Evolutionary conservation across 1,139 yeast species (phyloP), one percentile per base, ranked within the genome.

Genomic region (Blastobotrys capitulatus): DNA sequence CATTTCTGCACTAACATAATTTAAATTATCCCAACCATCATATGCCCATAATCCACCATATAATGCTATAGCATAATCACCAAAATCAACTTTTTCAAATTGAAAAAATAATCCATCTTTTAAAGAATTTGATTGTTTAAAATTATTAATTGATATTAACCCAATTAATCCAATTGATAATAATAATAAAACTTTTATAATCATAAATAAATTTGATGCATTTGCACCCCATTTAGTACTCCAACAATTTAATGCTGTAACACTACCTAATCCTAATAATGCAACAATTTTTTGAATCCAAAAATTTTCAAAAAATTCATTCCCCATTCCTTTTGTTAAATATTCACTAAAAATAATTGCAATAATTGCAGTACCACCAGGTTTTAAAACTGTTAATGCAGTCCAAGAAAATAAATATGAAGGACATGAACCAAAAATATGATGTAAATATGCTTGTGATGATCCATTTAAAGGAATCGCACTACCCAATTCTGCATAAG

Each of bases 11-110:
- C 71, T 61, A 32, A 71, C 70, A 47, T 67, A 71, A 54, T 71
- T 71, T 52, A 70, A 63, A 54, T 72, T 71, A 52, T 71, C 75
- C 75, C 75, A 71, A 25, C 75, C 75, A 48, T 71, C 75, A 50
- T 68, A 71, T 1, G 75, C 75, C 75, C 75, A 71, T 2, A 72
- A 57, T 0, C 72, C 75, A 1, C 73, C 74, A 52, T 69, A 71
- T 15, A 72, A 55, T 0, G 75, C 75, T 13, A 67, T 60, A 2
- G 74, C 71, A 42, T 67, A 62, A 34, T 62, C 62, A 22, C 70
- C 67, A 10, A 68, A 47, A 25, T 39, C 42, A 7, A 18, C 44
- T 7, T 50, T 50, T 4, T 66, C 58, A 1, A 69, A 57, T 1
- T 68, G 71, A 9, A 56, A 57, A 50, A 66, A 67, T 42, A 57